Evolutionary conservation across 805 yeast genomes (phyloP), one percentile per base, ranked within the genome.

Genomic region (Pichia ethanolica): DNA sequence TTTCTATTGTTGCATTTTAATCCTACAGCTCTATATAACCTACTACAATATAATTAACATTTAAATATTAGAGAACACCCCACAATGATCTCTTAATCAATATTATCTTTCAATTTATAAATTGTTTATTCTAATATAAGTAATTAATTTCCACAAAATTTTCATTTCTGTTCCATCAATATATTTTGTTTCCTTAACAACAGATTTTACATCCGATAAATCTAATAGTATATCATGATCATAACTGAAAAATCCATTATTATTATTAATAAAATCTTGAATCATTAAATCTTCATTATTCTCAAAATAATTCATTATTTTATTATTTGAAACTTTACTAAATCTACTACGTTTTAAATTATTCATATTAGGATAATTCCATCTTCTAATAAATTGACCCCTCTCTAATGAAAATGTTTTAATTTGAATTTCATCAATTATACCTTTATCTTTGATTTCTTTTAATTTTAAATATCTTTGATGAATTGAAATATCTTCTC

Each of bases 301-400:
- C 1, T 47, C 36, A 8, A 51, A 38, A 13, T 7, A 13, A 5
- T 35, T 9, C 5, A 11, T n/a, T 5, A 48, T 48, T 11, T 27
- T 47, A 38, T 45, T 45, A 12, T 8, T 30, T 25, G 39, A 27
- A 13, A 35, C 39, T 12, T n/a, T 37, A 12, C 5, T 5, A 4
- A 8, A 12, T 7, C 36, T 38, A n/a, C 9, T n/a, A 2, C 32
- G 32, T 25, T 12, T 39, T 7, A 8, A 10, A 7, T 13, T 33
- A 5, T 25, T 11, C 3, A 6, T 2, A n/a, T 39, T 48, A 6
- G 52, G 50, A 33, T 43, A 28, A 35, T 51, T 46, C 49, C 46
- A 42, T 13, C 3, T 11, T 27, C 43, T 10, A 45, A 28, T 36
- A 28, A 51, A 51, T 7, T 37, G 44, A 8, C 52, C 54, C 12